Evolutionary conservation across 352 stramenopile species (phyloP), one percentile per base, ranked within the genome.

Genomic region (Pythium insidiosum): DNA sequence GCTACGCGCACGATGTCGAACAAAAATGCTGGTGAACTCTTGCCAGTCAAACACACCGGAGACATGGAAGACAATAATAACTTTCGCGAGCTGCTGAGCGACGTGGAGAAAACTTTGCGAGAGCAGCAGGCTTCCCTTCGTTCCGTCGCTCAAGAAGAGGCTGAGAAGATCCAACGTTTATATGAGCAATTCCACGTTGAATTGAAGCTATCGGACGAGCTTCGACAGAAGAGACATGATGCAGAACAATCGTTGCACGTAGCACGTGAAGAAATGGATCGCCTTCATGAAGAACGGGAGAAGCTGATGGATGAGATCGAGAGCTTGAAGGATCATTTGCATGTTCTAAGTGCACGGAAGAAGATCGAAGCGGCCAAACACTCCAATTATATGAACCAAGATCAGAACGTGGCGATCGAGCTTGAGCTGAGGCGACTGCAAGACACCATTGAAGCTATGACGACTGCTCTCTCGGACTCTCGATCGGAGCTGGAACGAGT

Each of bases 101-200:
- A 69, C 13, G 49, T 84, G 11, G 64, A 83, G 33, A 40, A 56
- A 21, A 65, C 58, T 10, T 44, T 87, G 30, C 48, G 75, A 12
- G 50, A 63, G 4, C 69, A 85, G 40, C 59, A 84, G 46, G 68
- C 63, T 1, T 63, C 54, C 3, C 35, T 88, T n/a, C 75, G 64
- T 0, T 48, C 35, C 5, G 42, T 88, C 6, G 71, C 68, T 0
- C 47, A 69, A 29, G 48, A 73, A 19, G 75, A 84, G 46, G 35
- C 53, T 0, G 39, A 53, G 4, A 83, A 72, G 28, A 58, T 86
- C 2, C 50, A 80, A 40, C 45, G 57, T 29, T 41, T 88, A 6
- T 86, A 84, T 25, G 63, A 81, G 29, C 52, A 75, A 16, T 44
- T 86, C 15, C 62, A 76, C 31, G 43, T 62, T 6, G 68, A 87